phyloP scores from a whole-genome alignment of 768 basidiomycete genomes.

The Russula lepida region DNA sequence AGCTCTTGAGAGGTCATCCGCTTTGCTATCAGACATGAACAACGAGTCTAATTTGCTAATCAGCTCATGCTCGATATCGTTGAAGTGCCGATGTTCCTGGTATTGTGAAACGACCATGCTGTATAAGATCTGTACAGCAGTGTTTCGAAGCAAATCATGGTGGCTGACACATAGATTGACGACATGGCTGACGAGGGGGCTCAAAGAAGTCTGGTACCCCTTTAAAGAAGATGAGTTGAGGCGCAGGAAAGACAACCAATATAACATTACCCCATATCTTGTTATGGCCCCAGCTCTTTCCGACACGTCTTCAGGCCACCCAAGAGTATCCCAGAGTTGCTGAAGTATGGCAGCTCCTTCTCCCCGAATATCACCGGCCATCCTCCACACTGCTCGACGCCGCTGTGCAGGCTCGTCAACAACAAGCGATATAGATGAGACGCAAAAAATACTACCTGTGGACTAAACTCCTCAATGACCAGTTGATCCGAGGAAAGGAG shows the following conservation, averaged over 20 bases:
- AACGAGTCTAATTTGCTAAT: constrained; percentile 85
- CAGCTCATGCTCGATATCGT: constrained; percentile 84
- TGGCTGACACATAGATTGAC: constrained; percentile 91
- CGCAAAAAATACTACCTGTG: constrained; percentile 52
- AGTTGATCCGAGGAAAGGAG: constrained; percentile 85
- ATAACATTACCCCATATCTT: constrained; percentile 55
- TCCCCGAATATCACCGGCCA: constrained; percentile 92
- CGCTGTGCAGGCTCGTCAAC: constrained; percentile 42
- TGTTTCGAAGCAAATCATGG: constrained; percentile 84
- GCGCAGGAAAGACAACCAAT: not conserved
- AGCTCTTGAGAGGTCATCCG: constrained; percentile 82
- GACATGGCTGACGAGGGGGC: constrained; percentile 78
- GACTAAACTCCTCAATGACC: constrained; percentile 90
- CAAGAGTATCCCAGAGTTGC: constrained; percentile 79
- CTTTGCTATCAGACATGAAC: constrained; percentile 89
- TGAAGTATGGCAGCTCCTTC: constrained; percentile 78
- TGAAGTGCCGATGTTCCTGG: constrained; percentile 75
- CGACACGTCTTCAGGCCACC: constrained; percentile 57
- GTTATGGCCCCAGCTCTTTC: constrained; percentile 45
- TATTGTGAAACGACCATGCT: constrained; percentile 95
- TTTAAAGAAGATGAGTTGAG: constrained; percentile 28
- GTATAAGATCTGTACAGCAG: constrained; percentile 87
- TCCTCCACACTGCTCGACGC: constrained; percentile 90
- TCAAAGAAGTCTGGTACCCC: constrained; percentile 81
- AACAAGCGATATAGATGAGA: not conserved